phyloP scores from a whole-genome alignment of 2,329 filamentous ascomycete species.

The Exserohilum turcica region DNA sequence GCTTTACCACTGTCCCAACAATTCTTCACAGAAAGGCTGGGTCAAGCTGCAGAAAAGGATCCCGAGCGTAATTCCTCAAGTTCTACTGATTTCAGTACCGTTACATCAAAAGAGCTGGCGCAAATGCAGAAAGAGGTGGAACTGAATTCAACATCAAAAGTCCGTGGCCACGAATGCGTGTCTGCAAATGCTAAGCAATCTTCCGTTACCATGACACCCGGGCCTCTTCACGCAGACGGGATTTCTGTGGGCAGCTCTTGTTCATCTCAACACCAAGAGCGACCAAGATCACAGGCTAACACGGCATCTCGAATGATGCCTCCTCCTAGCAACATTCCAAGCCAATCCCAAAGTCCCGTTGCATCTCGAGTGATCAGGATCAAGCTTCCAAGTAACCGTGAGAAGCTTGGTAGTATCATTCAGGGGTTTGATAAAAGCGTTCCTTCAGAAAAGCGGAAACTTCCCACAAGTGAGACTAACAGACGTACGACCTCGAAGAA shows the following conservation, averaged over 20 bases:
- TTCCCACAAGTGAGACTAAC: not conserved
- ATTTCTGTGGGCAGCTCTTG: conserved; percentile 1
- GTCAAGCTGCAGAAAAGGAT: not conserved
- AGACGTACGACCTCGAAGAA: conserved; percentile 13
- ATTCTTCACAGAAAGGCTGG: not conserved
- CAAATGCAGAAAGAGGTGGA: conserved; percentile 8
- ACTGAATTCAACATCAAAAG: not conserved
- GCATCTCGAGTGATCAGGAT: not conserved
- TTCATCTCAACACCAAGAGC: conserved; percentile 18
- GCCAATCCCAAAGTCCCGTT: not conserved
- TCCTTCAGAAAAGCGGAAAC: conserved; percentile 20
- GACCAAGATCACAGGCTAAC: conserved; percentile 40
- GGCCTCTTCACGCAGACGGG: not conserved
- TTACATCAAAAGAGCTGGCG: conserved; percentile 18
- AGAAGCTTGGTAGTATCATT: not conserved
- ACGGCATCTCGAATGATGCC: conserved; percentile 39
- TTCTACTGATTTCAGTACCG: conserved; percentile 13
- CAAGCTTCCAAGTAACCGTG: not conserved
- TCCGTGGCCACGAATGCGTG: not conserved
- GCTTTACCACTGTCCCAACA: not conserved
- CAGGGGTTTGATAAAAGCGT: not conserved
- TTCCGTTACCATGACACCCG: not conserved
- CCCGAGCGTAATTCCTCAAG: not conserved
- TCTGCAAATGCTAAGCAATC: not conserved
- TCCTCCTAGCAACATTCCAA: conserved; percentile 1